Evolutionary conservation across 257 asterid species (phyloP), one percentile per base, ranked within the genome.

Genomic region (Oldenlandia corymbosa): DNA sequence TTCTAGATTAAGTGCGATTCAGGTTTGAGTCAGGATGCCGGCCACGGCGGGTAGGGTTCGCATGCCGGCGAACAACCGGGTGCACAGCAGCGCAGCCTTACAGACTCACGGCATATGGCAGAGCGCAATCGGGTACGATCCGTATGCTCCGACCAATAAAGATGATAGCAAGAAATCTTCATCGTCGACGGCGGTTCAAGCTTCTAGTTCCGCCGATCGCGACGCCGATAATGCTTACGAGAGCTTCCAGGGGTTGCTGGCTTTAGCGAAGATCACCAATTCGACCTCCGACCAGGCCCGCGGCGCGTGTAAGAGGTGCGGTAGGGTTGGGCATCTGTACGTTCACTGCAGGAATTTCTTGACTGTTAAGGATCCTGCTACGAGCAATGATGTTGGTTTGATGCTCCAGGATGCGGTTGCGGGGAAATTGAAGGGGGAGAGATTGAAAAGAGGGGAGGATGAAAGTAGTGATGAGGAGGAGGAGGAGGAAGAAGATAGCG

Each of bases 31-130:
- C 78, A 85, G 71, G 70, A 90, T 93, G 99, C 96, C 99, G 67
- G 96, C 99, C 41, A 93, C 99, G 72, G 97, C 97, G 68, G 97
- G 99, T 58, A 93, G 97, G 79, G 99, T 90, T 79, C 99, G 99
- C 78, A 93, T 90, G 99, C 96, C 99, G 16, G 99, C 99, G 80
- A 93, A 93, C 94, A 93, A 93, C 79, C 85, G 99, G 75, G 99
- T 93, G 68, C 99, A 93, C 85, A 93, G 99, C 72, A 93, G 97
- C 71, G 97, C 95, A 11, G 97, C 97, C 74, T 72, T 93, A 17
- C 99, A 93, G 83, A 90, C 99, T 63, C 99, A 93, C 43, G 99
- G 97, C 36, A 93, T 93, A 77, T 93, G 99, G 99, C 99, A 93
- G 78, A 93, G 99, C 64, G 96, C 99, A 1, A 90, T 90, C 27